Evolutionary conservation across 2,329 filamentous ascomycete genomes (phyloP), one percentile per base, ranked within the genome.

Genomic region (Meredithiella fracta): DNA sequence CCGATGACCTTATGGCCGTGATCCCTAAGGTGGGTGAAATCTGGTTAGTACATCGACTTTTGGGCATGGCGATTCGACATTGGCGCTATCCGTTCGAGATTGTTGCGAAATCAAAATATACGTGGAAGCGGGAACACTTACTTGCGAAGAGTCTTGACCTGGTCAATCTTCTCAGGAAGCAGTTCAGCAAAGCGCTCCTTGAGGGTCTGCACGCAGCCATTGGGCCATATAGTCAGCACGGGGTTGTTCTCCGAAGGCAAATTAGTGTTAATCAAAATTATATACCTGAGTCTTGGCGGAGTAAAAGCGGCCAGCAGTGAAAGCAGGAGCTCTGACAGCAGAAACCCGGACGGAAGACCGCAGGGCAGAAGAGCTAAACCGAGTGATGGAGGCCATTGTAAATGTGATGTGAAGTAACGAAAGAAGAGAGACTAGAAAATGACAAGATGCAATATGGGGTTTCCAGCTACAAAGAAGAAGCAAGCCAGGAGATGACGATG

Each of bases 101-200:
- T 5, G 5, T 34, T 34, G 29, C 29, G 29, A 34, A 34, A 34
- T 5, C 29, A 34, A 11, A 11, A 34, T 34, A 11, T 34, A 34
- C 5, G 29, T 34, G 29, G 11, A 34, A n/a, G n/a, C n/a, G 9
- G 23, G 29, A 11, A 22, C 57, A 73, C 84, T 70, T 77, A 94
- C 88, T 96, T 96, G 72, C 88, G 82, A 67, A 98, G 83, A 72
- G 88, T 83, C 87, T 98, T 98, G 78, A 98, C 89, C 82, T 97
- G 87, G 76, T 98, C 92, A 69, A 96, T 85, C 82, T 97, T 94
- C 71, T 83, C 88, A 65, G 92, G 92, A 61, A 98, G 79, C 68
- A 91, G 85, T 72, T 92, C 90, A 69, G 91, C 91, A 72, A 98
- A 97, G 69, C 89, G 91, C 72, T 98, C 92, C 79, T 98, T 98